Evolutionary conservation across 805 yeast genomes (phyloP).

Genomic region (Komagataella pseudopastoris): DNA sequence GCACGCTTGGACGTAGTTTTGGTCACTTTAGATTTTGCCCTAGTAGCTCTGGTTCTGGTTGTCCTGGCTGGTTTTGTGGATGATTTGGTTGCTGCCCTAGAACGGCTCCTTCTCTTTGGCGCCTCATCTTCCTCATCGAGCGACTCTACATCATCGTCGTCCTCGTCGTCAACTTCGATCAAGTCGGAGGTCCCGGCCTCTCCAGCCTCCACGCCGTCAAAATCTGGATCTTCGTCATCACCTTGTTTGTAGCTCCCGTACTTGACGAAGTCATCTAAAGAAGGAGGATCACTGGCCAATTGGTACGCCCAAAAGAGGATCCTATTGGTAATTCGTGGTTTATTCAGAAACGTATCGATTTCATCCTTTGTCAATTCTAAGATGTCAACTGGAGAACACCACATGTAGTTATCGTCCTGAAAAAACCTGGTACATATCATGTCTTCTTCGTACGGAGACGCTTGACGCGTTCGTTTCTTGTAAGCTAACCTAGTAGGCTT

Average conservation of each 20-base stretch:
- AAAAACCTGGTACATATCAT: slow-evolving; percentile 4
- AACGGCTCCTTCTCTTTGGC: background rate
- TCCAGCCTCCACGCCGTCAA: background rate
- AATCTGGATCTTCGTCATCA: slow-evolving; percentile 4
- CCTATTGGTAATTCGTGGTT: slow-evolving; percentile 6
- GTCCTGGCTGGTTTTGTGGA: background rate
- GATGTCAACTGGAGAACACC: slow-evolving; percentile 29
- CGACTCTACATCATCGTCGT: slow-evolving; percentile 2
- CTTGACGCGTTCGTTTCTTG: slow-evolving; percentile 1
- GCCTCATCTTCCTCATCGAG: slow-evolving; percentile 8
- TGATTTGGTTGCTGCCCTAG: background rate
- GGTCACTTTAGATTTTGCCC: background rate
- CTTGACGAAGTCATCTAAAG: slow-evolving; percentile 20
- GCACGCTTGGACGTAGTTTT: background rate
- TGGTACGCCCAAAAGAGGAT: slow-evolving; percentile 5
- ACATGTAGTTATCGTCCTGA: slow-evolving; percentile 5
- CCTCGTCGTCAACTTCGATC: slow-evolving; percentile 3
- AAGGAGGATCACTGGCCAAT: slow-evolving; percentile 19
- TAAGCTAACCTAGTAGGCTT: slow-evolving; percentile 3
- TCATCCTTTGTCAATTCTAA: slow-evolving; percentile 25
- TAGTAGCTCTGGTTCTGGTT: background rate
- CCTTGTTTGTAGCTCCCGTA: slow-evolving; percentile 6
- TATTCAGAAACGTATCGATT: slow-evolving; percentile 9
- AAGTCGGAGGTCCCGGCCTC: background rate
- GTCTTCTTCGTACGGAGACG: slow-evolving; percentile 1